phyloP scores from a whole-genome alignment of 768 basidiomycete species.

The Leccinum truebloodii region DNA sequence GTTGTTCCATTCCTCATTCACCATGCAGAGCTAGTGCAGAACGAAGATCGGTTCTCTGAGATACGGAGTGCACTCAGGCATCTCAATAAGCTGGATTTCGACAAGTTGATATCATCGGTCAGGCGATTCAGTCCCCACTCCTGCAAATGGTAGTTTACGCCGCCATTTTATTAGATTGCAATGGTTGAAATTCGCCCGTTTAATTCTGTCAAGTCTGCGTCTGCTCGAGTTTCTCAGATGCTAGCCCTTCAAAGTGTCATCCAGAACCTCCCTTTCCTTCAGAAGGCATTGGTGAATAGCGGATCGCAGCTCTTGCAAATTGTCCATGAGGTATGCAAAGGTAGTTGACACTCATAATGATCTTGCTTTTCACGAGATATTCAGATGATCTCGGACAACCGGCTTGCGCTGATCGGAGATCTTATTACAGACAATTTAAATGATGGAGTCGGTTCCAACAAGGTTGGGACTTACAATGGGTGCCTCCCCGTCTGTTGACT shows the following conservation, averaged over 20 bases:
- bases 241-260: conserved; percentile 76
- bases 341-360: not conserved
- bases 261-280: conserved; percentile 61
- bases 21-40: conserved; percentile 66
- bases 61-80: conserved; percentile 67
- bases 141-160: not conserved
- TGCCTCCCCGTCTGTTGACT: not conserved
- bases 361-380: not conserved
- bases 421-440: conserved; percentile 68
- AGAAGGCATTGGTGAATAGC: conserved; percentile 58
- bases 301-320: conserved; percentile 61
- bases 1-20: conserved; percentile 4
- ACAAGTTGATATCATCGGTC: conserved; percentile 79
- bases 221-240: conserved; percentile 73
- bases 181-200: conserved; percentile 58
- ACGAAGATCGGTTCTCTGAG: conserved; percentile 71
- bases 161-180: conserved; percentile 50
- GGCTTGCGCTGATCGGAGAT: conserved; percentile 61
- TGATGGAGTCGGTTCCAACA: conserved; percentile 61
- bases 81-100: conserved; percentile 82
- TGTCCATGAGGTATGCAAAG: conserved; percentile 52
- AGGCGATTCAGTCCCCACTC: conserved; percentile 9
- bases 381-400: conserved; percentile 75
- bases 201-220: conserved; percentile 61
- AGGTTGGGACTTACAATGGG: conserved; percentile 42